Evolutionary conservation across 345 rosid genomes (phyloP).

Genomic region (Populus deltoides): DNA sequence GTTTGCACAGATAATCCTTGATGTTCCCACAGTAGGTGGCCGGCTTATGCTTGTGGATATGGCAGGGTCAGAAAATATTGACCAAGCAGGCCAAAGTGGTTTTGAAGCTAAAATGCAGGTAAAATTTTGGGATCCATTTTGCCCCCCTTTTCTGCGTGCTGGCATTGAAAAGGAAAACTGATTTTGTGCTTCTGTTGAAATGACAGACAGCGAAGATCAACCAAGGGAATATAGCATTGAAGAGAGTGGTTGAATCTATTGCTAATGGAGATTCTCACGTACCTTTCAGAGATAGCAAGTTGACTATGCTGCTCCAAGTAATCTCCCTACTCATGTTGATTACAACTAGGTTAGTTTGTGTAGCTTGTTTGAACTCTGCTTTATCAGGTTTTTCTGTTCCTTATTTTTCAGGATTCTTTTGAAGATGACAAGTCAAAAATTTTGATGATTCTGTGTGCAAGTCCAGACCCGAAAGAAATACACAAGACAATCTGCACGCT

Average conservation of each 20-base stretch:
- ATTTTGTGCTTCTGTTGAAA: slow-evolving; percentile 16
- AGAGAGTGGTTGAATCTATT: slow-evolving; percentile 95
- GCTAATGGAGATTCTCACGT: slow-evolving; percentile 99
- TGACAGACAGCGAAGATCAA: slow-evolving; percentile 93
- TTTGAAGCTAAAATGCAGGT: slow-evolving; percentile 99
- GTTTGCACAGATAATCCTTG: slow-evolving; percentile 67
- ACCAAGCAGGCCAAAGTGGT: slow-evolving; percentile 91
- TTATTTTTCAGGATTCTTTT: slow-evolving; percentile 72
- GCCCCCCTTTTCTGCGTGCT: not conserved
- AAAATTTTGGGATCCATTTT: slow-evolving; percentile 2
- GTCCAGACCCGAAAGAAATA: slow-evolving; percentile 91
- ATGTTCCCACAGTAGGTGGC: slow-evolving; percentile 97
- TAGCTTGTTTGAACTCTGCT: not conserved
- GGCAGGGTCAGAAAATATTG: slow-evolving; percentile 99
- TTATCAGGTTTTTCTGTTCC: not conserved
- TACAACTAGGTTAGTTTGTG: not conserved
- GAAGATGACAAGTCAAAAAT: slow-evolving; percentile 96
- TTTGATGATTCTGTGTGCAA: slow-evolving; percentile 90
- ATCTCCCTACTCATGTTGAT: slow-evolving; percentile 1
- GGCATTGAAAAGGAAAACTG: not conserved
- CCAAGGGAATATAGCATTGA: slow-evolving; percentile 90
- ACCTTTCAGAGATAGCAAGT: slow-evolving; percentile 95
- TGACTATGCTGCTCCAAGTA: slow-evolving; percentile 95
- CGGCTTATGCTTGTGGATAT: slow-evolving; percentile 95
- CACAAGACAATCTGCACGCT: slow-evolving; percentile 96